Conservation (phyloP, 1,284 basidiomycete species). For the Pyrrhoderma lamaoense region DNA sequence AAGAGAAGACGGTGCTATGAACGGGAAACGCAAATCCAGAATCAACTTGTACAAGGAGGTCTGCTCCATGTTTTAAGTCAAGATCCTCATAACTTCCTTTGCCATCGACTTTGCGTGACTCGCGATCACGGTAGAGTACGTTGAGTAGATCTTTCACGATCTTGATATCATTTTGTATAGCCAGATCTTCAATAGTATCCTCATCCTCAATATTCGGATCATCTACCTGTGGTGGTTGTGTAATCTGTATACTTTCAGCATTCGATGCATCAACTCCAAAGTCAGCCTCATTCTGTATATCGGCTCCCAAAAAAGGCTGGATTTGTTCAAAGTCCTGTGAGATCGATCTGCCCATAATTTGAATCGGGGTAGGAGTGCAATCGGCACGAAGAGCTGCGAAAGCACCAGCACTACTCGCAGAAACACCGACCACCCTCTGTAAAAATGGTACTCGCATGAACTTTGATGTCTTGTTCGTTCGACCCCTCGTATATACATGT, state of each 20-base stretch:
- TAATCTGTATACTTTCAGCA: background rate
- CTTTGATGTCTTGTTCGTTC: slow-evolving; percentile 66
- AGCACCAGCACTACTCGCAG: slow-evolving; percentile 83
- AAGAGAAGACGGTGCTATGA: slow-evolving; percentile 60
- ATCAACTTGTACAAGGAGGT: slow-evolving; percentile 45
- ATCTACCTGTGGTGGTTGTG: background rate
- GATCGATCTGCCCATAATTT: slow-evolving; percentile 52
- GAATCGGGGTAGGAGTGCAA: slow-evolving; percentile 53
- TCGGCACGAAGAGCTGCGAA: slow-evolving; percentile 84
- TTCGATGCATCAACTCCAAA: background rate
- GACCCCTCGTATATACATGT: slow-evolving; percentile 83
- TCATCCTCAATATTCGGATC: slow-evolving; percentile 21
- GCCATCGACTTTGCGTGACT: slow-evolving; percentile 22
- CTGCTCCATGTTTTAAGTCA: slow-evolving; percentile 43
- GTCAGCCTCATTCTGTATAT: background rate
- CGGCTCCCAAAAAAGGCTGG: slow-evolving; percentile 40
- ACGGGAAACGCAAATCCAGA: slow-evolving; percentile 44
- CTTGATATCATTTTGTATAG: slow-evolving; percentile 43
- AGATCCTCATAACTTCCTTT: slow-evolving; percentile 21
- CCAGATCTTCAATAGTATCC: slow-evolving; percentile 36
- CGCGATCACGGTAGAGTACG: slow-evolving; percentile 28
- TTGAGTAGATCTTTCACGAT: slow-evolving; percentile 37
- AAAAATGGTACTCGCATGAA: slow-evolving; percentile 79
- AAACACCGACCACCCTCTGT: slow-evolving; percentile 81
- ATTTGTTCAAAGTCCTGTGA: slow-evolving; percentile 62